phyloP scores from a whole-genome alignment of 2,329 filamentous ascomycete species.

The Pseudomassariella vexata region DNA sequence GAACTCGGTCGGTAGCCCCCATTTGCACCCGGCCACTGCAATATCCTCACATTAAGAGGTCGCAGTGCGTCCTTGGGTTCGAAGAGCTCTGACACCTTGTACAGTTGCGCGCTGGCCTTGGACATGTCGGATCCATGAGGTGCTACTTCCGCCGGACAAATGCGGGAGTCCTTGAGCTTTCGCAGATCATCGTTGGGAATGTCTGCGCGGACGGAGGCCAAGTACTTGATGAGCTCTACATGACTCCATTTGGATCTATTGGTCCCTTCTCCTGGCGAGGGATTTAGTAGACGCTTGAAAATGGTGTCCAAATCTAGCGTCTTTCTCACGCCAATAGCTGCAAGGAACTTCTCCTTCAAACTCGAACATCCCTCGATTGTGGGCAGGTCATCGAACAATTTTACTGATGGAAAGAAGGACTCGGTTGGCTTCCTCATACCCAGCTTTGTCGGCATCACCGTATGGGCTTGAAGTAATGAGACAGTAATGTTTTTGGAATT shows the following conservation, averaged over 20 bases:
- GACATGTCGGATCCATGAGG: conserved; percentile 48
- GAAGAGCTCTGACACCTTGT: conserved; percentile 73
- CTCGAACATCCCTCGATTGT: conserved; percentile 69
- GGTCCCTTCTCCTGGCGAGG: conserved; percentile 44
- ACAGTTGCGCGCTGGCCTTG: conserved; percentile 48
- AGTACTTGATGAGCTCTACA: conserved; percentile 88
- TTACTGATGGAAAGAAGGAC: conserved; percentile 89
- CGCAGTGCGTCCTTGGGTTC: conserved; percentile 70
- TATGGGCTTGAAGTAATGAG: conserved; percentile 57
- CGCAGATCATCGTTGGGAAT: conserved; percentile 79
- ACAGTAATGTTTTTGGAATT: conserved; percentile 61
- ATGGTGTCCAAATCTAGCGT: conserved; percentile 93
- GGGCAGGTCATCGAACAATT: conserved; percentile 89
- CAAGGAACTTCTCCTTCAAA: conserved; percentile 86
- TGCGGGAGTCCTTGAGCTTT: conserved; percentile 69
- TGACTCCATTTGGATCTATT: conserved; percentile 74
- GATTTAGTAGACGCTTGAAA: conserved; percentile 74
- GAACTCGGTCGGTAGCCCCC: conserved; percentile 59
- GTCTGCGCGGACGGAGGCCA: conserved; percentile 82
- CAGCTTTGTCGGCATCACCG: conserved; percentile 82
- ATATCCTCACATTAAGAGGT: conserved; percentile 64
- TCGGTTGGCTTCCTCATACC: conserved; percentile 84
- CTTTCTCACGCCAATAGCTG: conserved; percentile 82
- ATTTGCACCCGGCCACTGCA: conserved; percentile 71
- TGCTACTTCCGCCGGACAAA: conserved; percentile 73